Conservation (phyloP, 2,329 filamentous ascomycete genomes). For the Pseudogymnoascus sp. region DNA sequence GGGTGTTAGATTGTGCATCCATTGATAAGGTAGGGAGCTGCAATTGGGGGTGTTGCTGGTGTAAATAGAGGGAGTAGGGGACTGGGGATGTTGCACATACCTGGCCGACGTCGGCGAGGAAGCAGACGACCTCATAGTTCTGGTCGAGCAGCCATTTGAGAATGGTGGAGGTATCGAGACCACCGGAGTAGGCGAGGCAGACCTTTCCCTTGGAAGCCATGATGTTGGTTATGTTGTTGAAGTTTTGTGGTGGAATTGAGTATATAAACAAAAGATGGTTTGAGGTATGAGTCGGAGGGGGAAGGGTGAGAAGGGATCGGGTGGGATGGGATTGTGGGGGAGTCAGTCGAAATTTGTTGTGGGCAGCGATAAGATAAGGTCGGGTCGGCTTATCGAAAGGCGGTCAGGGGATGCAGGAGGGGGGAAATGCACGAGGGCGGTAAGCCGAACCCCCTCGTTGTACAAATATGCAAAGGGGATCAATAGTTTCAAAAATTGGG, state of each 20-base stretch:
- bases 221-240: neutral
- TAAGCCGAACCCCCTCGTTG: slow-evolving; percentile 4
- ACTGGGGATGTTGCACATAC: slow-evolving; percentile 33
- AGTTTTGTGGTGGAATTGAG: slow-evolving; percentile 5
- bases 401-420: neutral
- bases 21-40: slow-evolving; percentile 3
- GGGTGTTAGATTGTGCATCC: neutral
- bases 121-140: slow-evolving; percentile 39
- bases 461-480: slow-evolving; percentile 1
- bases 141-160: slow-evolving; percentile 39
- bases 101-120: slow-evolving; percentile 65
- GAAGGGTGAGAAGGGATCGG: slow-evolving; percentile 4
- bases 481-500: slow-evolving; percentile 1
- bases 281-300: slow-evolving; percentile 5
- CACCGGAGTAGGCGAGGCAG: slow-evolving; percentile 36
- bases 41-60: neutral
- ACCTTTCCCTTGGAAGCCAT: slow-evolving; percentile 23
- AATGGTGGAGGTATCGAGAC: slow-evolving; percentile 37
- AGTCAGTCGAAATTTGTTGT: slow-evolving; percentile 7
- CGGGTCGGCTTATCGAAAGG: slow-evolving; percentile 7
- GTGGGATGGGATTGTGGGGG: slow-evolving; percentile 3
- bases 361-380: slow-evolving; percentile 7
- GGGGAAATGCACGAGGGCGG: neutral
- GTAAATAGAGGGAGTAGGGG: neutral
- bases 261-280: slow-evolving; percentile 2